Base-by-base conservation (phyloP, 2,329 filamentous ascomycete species). In the Xylariaceae sp. region DNA sequence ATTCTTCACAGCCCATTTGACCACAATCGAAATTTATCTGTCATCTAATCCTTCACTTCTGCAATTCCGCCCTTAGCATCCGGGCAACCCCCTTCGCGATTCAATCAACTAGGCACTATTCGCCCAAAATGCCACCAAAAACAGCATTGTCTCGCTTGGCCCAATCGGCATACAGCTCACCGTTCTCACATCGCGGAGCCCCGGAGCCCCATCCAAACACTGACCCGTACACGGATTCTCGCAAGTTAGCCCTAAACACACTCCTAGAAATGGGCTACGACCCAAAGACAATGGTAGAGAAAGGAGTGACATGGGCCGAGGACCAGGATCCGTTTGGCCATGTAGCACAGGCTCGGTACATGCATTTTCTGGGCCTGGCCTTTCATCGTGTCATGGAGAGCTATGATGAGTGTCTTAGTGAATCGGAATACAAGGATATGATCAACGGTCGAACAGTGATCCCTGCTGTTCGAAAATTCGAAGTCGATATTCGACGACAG, bases 291-390 rank as follows among this genome's bases (percentile, higher is more conserved):
- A 61, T 59, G 54, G 51, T 54, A 12, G 54, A 59, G 43, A 54
- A 43, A 17, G 62, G 61, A 2, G 59, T 66, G 5, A 39, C 60
- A 4, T 65, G 62, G 63, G 63, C 60, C 5, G 60, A 64, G 31
- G 51, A 64, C 41, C 61, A 66, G 41, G 62, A 64, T 48, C 62
- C 61, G 1, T 64, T 55, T 45, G 62, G 62, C 14, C 58, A 64
- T 36, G 61, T 66, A 12, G 62, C 58, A 55, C 60, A 65, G 2
- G 53, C 59, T 1, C 55, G 61, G 41, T 66, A 58, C 51, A 60
- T 63, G 57, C 52, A 57, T 31, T 64, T 56, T 28, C 10, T 62
- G 0, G 58, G 59, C 28, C 38, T 52, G 1, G 61, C 55, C 48
- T 60, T 60, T 42, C 52, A 58, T 28, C 57, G 60, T 12, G 45